A percentile compares a stretch with the other conserved stretches of the same genome.
These are phyloP conservation scores for Eimeria mitis DNA, from an alignment of 169 alveolate genomes.

Conservation along the genomic window DNA sequence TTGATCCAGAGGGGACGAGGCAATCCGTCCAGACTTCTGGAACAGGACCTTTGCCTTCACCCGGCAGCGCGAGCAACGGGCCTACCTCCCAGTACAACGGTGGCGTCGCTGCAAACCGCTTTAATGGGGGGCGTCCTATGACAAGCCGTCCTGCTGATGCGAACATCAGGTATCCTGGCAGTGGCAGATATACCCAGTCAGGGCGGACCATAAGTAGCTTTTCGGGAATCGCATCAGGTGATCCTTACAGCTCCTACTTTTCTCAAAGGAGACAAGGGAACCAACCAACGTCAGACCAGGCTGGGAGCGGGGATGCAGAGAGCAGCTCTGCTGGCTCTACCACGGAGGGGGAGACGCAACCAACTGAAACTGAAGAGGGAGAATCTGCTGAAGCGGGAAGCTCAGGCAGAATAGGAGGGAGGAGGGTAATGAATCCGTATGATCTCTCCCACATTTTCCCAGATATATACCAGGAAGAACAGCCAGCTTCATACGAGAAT, in stretches of 20 bases:
- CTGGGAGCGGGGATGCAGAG: neutral
- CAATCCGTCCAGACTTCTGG: neutral
- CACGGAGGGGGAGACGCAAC: neutral
- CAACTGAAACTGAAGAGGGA: neutral
- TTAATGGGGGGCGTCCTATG: neutral
- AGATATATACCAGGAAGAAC: conserved; percentile 53
- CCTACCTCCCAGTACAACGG: neutral
- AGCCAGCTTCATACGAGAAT: conserved; percentile 12
- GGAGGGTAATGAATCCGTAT: conserved; percentile 53
- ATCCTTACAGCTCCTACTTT: neutral
- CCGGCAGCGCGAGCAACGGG: neutral
- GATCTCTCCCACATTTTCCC: conserved; percentile 67
- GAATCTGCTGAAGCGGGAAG: conserved; percentile 2
- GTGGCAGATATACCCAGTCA: conserved; percentile 9
- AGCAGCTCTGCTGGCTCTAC: neutral
- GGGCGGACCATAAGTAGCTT: conserved; percentile 50
- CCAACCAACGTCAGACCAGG: neutral
- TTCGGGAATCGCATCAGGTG: conserved; percentile 43
- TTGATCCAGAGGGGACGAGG: neutral
- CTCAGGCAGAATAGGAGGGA: conserved; percentile 9
- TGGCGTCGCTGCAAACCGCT: neutral
- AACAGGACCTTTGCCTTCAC: neutral
- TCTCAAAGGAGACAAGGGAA: neutral
- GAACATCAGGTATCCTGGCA: neutral
- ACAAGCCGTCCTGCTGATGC: neutral